These are phyloP conservation scores for Tubosaeta sp. DNA, from an alignment of 768 basidiomycete genomes.

Conservation along the genomic window DNA sequence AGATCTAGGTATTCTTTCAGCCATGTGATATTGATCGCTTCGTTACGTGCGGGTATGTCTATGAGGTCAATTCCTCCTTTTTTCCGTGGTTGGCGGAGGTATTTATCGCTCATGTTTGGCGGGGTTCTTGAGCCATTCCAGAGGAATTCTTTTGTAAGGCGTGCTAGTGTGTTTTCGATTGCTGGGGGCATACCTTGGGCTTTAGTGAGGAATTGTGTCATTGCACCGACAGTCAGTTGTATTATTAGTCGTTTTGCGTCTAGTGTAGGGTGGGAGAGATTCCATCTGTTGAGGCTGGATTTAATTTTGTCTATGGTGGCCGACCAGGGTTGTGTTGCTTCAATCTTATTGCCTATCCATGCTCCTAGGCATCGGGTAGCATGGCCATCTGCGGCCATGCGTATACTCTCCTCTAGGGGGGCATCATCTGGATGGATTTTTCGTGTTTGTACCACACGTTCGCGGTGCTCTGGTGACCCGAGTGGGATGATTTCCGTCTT, in stretches of 20 bases:
- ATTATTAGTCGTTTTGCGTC: no score
- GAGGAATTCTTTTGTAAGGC: neutral
- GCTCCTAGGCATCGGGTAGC: neutral
- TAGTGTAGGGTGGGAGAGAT: no score
- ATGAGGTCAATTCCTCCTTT: neutral
- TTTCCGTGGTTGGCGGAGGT: neutral
- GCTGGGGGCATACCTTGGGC: conserved; percentile 16
- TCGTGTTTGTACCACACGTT: neutral
- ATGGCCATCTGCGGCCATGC: neutral
- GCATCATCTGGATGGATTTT: no score
- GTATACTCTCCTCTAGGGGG: neutral
- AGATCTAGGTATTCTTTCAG: neutral
- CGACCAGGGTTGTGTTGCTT: neutral
- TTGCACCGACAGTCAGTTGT: conserved; percentile 2
- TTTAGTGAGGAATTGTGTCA: conserved; percentile 29
- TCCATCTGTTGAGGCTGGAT: no score
- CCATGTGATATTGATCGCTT: neutral
- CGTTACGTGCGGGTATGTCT: neutral
- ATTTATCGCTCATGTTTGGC: neutral
- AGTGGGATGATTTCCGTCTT: neutral
- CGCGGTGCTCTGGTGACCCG: neutral
- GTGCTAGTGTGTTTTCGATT: no score
- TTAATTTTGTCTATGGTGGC: no score
- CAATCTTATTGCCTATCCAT: neutral
- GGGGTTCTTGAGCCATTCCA: neutral